phyloP scores from a whole-genome alignment of 2,329 filamentous ascomycete species.

The Lachnellula subtilissima region DNA sequence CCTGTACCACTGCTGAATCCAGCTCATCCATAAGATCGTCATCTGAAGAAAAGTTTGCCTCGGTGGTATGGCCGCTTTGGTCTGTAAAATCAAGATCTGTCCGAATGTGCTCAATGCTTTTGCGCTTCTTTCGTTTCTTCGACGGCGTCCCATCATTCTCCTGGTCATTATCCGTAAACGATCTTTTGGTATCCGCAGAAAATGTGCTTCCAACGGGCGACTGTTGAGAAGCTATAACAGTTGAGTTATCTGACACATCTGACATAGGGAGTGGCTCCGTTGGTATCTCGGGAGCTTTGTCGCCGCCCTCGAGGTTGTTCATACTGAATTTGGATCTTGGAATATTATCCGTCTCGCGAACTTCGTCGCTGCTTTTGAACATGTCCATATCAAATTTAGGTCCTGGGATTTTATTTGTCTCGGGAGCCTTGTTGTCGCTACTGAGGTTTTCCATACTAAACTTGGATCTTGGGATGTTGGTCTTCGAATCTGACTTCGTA shows the following conservation, averaged over 20 bases:
- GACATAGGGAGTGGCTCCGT: conserved; percentile 8
- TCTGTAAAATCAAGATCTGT: conserved; percentile 41
- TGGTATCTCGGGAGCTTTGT: conserved; percentile 1
- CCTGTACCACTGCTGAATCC: conserved; percentile 72
- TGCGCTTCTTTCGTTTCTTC: conserved; percentile 22
- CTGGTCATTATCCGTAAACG: conserved; percentile 22
- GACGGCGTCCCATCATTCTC: conserved; percentile 11
- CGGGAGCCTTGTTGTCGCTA: no score
- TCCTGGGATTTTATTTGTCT: no score
- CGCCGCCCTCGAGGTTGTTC: conserved; percentile 18
- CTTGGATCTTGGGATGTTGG: background rate
- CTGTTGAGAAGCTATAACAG: conserved; percentile 8
- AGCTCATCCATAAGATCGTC: conserved; percentile 82
- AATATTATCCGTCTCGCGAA: conserved; percentile 16
- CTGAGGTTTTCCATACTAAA: background rate
- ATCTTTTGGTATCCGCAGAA: conserved; percentile 23
- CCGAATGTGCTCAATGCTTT: conserved; percentile 47
- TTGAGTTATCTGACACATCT: background rate
- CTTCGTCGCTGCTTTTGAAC: conserved; percentile 1
- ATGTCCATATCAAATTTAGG: no score
- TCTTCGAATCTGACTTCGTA: background rate
- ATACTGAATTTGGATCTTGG: conserved; percentile 27
- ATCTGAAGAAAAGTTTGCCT: conserved; percentile 58
- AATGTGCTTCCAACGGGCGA: conserved; percentile 34
- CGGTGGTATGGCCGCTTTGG: conserved; percentile 31